A percentile compares a stretch with the other conserved stretches of the same genome.
Conservation (phyloP, 306 rosid species). For the Prunus mira region DNA sequence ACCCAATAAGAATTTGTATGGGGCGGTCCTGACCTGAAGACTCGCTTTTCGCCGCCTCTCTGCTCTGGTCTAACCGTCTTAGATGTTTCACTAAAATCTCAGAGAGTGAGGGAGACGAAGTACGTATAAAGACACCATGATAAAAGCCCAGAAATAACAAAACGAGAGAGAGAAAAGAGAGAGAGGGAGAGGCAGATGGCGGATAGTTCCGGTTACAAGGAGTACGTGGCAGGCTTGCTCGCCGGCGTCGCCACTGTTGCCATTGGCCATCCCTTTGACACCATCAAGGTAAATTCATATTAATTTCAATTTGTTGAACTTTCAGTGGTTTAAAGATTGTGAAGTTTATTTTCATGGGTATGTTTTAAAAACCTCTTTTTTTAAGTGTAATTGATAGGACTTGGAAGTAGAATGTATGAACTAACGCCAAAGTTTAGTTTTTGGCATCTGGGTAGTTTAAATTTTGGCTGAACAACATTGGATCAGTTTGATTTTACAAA, state of each 20-base stretch:
- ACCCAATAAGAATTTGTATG: not conserved
- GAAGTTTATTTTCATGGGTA: not conserved
- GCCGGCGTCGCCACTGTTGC: slow-evolving; percentile 61
- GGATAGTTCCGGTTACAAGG: slow-evolving; percentile 51
- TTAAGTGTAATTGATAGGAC: not conserved
- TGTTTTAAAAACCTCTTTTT: not conserved
- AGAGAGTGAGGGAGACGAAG: not conserved
- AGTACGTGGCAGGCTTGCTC: slow-evolving; percentile 63
- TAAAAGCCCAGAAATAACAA: not conserved
- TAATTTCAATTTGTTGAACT: not conserved
- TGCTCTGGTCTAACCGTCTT: not conserved
- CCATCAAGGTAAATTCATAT: slow-evolving; percentile 42
- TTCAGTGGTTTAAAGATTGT: not conserved
- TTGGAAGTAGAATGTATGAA: not conserved
- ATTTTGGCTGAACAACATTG: not conserved
- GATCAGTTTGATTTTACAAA: not conserved
- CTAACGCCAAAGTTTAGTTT: not conserved
- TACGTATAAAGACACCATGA: not conserved
- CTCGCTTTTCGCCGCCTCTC: not conserved
- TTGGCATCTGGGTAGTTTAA: slow-evolving; percentile 6
- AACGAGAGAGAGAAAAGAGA: not conserved
- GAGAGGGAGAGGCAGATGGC: slow-evolving; percentile 33
- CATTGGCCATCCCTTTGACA: slow-evolving; percentile 61
- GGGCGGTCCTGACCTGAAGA: not conserved
- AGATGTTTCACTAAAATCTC: not conserved